Percentiles rank a stretch among this genome's conserved stretches.
Evolutionary conservation across 768 basidiomycete species (phyloP).

Genomic region (Tricholoma saponaceum): DNA sequence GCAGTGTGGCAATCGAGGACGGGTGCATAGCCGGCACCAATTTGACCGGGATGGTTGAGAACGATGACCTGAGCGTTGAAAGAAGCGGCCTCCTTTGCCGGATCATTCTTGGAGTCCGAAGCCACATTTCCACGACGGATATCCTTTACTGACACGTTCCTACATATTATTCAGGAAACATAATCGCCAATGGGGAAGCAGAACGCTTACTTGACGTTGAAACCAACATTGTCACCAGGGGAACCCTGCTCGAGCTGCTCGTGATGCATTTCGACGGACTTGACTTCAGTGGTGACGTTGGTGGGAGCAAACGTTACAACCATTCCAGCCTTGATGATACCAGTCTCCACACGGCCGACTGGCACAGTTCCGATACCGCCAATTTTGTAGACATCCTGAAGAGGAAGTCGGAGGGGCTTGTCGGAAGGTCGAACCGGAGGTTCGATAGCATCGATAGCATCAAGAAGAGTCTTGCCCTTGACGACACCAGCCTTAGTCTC

Average conservation of each 20-base stretch:
- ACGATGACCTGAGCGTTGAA: constrained; percentile 99
- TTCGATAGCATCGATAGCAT: constrained; percentile 99
- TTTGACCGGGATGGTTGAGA: constrained; percentile 99
- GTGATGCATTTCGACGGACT: constrained; percentile 99
- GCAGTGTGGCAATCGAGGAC: constrained; percentile 99
- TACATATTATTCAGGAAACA: constrained; percentile 23
- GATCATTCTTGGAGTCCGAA: constrained; percentile 99
- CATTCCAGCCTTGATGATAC: constrained; percentile 99
- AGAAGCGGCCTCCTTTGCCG: constrained; percentile 97
- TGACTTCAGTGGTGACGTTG: constrained; percentile 99
- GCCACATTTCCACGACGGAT: constrained; percentile 99
- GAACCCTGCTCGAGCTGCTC: constrained; percentile 92
- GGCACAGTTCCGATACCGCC: constrained; percentile 99
- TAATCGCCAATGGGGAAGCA: neutral
- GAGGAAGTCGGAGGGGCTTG: constrained; percentile 99
- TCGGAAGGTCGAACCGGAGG: constrained; percentile 95
- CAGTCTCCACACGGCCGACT: constrained; percentile 99
- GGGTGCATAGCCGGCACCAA: constrained; percentile 97
- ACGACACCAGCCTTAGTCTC: constrained; percentile 89
- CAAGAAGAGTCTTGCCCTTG: constrained; percentile 99
- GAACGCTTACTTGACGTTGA: constrained; percentile 86
- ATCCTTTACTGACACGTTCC: constrained; percentile 99
- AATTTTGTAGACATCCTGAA: constrained; percentile 99
- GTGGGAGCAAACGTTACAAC: constrained; percentile 94
- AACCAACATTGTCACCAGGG: constrained; percentile 99